These are phyloP conservation scores for Lipomyces orientalis DNA, from an alignment of 805 yeast species.

Conservation along the genomic window DNA sequence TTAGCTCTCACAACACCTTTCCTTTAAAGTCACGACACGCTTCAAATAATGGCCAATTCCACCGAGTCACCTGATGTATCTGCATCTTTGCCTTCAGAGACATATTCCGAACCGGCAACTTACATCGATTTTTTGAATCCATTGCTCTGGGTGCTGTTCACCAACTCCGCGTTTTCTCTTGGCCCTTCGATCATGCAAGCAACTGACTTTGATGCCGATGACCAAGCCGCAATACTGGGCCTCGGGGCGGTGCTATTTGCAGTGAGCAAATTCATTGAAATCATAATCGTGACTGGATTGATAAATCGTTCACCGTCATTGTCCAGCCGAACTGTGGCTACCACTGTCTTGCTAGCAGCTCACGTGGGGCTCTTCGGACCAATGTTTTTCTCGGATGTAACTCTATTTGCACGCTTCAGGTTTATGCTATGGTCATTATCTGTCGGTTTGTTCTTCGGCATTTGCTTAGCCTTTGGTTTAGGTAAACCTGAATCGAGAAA, in stretches of 20 bases:
- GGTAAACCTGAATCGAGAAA: neutral
- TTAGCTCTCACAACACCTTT: no score
- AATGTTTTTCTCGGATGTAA: neutral
- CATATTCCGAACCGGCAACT: neutral
- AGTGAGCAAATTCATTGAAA: neutral
- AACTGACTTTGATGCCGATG: neutral
- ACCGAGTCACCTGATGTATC: no score
- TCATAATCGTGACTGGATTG: neutral
- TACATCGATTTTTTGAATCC: neutral
- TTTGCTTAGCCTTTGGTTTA: neutral
- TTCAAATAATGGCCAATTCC: no score
- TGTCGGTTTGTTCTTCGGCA: neutral
- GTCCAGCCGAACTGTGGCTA: neutral
- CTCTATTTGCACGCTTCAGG: neutral
- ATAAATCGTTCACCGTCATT: neutral
- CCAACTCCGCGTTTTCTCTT: neutral
- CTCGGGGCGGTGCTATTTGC: neutral
- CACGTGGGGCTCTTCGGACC: neutral
- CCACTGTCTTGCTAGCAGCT: neutral
- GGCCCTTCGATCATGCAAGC: neutral
- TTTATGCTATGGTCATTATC: neutral
- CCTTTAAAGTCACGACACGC: no score
- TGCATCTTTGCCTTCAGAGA: neutral
- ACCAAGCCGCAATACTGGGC: no score
- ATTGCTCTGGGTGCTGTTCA: neutral